These are phyloP conservation scores for Dipodascus albidus DNA, from an alignment of 805 yeast species.

Conservation along the genomic window DNA sequence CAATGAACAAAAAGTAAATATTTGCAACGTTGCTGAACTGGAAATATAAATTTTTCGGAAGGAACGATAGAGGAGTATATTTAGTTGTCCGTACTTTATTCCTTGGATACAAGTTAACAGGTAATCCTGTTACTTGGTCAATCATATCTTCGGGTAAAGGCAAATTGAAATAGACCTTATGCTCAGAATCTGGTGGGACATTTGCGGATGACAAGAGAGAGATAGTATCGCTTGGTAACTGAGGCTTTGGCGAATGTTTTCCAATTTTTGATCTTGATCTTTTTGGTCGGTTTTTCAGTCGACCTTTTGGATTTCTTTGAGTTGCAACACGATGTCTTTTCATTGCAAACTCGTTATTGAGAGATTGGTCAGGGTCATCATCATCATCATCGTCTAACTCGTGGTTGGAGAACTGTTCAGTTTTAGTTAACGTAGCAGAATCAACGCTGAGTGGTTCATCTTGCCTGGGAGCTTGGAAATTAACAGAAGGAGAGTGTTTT, in stretches of 20 bases:
- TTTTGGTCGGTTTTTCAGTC: conserved; percentile 33
- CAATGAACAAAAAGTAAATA: conserved; percentile 68
- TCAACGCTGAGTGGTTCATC: not conserved
- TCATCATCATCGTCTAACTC: not conserved
- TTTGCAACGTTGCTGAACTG: conserved; percentile 90
- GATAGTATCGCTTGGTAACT: not conserved
- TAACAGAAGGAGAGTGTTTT: not conserved
- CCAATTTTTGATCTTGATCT: conserved; percentile 18
- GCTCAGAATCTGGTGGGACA: conserved; percentile 7
- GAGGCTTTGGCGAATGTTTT: not conserved
- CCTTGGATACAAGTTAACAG: conserved; percentile 55
- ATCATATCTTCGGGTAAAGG: conserved; percentile 35
- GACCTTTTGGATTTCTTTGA: conserved; percentile 40
- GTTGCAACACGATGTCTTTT: conserved; percentile 88
- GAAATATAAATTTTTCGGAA: conserved; percentile 70
- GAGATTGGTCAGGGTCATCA: not conserved
- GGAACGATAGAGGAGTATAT: conserved; percentile 79
- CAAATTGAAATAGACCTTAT: conserved; percentile 39
- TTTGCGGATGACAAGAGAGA: conserved; percentile 5
- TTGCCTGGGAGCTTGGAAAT: not conserved
- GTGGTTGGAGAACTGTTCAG: not conserved
- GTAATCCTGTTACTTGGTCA: conserved; percentile 51
- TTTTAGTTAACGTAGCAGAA: not conserved
- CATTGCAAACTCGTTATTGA: conserved; percentile 32
- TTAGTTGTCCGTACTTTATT: conserved; percentile 93